Evolutionary conservation across 2,329 filamentous ascomycete genomes (phyloP).

Genomic region (Orbilia javanica): DNA sequence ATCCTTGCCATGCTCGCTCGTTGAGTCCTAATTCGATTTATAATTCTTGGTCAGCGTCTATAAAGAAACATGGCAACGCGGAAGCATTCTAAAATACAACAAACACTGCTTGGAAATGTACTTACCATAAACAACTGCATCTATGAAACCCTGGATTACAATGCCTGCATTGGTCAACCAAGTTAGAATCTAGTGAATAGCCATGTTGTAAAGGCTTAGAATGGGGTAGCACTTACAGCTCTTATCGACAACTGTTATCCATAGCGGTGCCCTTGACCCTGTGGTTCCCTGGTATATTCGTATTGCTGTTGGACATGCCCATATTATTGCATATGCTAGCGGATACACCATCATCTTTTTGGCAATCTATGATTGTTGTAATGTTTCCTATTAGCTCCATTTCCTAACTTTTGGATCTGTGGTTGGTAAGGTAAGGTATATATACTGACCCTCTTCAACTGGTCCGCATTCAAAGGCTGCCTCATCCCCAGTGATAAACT

Average conservation of each 20-base stretch:
- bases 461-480: conserved; percentile 39
- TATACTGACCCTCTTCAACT: conserved; percentile 60
- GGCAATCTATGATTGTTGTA: conserved; percentile 63
- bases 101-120: neutral
- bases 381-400: neutral
- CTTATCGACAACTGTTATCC: conserved; percentile 65
- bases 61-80: conserved; percentile 38
- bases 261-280: conserved; percentile 64
- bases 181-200: neutral
- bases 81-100: conserved; percentile 22
- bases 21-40: conserved; percentile 45
- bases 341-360: conserved; percentile 67
- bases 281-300: conserved; percentile 66
- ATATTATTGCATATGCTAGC: conserved; percentile 66
- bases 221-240: conserved; percentile 58
- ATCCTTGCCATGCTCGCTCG: conserved; percentile 59
- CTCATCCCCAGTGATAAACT: conserved; percentile 37
- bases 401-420: neutral
- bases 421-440: neutral
- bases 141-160: conserved; percentile 66
- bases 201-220: neutral
- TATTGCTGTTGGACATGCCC: conserved; percentile 66
- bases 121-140: conserved; percentile 66
- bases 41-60: conserved; percentile 29
- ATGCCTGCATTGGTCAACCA: conserved; percentile 63